These are phyloP conservation scores for Vaccinium myrtillus DNA, from an alignment of 148 eudicot species.

Conservation along the genomic window DNA sequence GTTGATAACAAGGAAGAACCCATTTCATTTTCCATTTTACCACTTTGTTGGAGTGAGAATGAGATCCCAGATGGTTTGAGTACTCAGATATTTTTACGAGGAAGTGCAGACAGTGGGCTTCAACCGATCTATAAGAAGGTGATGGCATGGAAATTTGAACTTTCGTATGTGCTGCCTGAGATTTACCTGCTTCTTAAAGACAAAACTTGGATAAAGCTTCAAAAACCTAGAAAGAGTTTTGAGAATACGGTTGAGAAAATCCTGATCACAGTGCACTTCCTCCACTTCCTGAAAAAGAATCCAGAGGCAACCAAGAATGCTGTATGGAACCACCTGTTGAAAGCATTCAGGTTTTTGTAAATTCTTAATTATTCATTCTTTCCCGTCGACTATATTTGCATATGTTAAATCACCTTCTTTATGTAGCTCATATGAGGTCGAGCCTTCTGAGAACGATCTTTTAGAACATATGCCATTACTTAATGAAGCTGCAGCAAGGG, in stretches of 20 bases:
- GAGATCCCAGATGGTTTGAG: conserved; percentile 16
- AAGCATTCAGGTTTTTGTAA: conserved; percentile 46
- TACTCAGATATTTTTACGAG: conserved; percentile 39
- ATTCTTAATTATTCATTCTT: conserved; percentile 2
- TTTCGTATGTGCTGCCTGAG: conserved; percentile 55
- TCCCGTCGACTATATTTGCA: not conserved
- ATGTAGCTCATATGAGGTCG: conserved; percentile 44
- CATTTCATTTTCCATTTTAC: conserved; percentile 60
- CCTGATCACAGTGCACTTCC: conserved; percentile 54
- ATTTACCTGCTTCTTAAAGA: conserved; percentile 55
- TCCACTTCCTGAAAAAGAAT: conserved; percentile 62
- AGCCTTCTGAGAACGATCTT: conserved; percentile 57
- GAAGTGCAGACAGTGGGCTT: conserved; percentile 45
- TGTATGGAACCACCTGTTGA: conserved; percentile 47
- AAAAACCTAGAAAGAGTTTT: conserved; percentile 51
- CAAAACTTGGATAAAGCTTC: conserved; percentile 63
- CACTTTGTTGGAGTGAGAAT: conserved; percentile 41
- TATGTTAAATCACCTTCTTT: conserved; percentile 13
- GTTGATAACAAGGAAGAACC: conserved; percentile 31
- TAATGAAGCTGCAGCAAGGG: conserved; percentile 47
- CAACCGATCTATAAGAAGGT: conserved; percentile 52
- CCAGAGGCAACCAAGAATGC: conserved; percentile 36
- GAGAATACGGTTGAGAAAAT: conserved; percentile 34
- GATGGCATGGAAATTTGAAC: conserved; percentile 64
- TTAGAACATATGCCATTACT: conserved; percentile 46